Evolutionary conservation across 2,329 filamentous ascomycete species (phyloP), one percentile per base, ranked within the genome.

Genomic region (Fusarium ramigenum): DNA sequence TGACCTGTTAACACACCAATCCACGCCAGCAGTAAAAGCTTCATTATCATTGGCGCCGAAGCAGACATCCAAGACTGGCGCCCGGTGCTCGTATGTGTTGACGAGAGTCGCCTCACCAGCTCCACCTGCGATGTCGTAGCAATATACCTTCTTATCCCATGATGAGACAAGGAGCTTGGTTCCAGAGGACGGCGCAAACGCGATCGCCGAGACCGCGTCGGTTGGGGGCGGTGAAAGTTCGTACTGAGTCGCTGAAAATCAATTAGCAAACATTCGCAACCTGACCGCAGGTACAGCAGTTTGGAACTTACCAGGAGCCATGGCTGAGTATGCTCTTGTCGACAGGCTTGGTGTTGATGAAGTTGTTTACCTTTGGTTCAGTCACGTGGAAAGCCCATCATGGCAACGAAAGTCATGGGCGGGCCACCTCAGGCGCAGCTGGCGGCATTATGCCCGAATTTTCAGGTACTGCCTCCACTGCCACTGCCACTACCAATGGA

Each of bases 141-240:
- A 87, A 83, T 98, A 97, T 63, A 97, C 90, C 81, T 94, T 90
- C 83, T 92, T 94, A 84, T 98, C 96, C 96, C 96, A 99, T 63
- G 95, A 97, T 16, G 95, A 93, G 77, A 96, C 95, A n/a, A 97
- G 89, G 42, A 99, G 88, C 76, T 91, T 92, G 60, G 87, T 90
- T 7, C 92, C 88, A n/a, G 91, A 90, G 69, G 88, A 85, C 40
- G 94, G 93, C 74, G 95, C 94, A 87, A 97, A 99, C 79, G 91
- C 91, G 78, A 98, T 86, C 30, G 94, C 88, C 53, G 96, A 97
- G 78, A 98, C 93, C 77, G 93, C 93, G 83, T 99, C 96, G 76
- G 88, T 89, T 16, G 96, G 96, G 52, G 95, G 92, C 77, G 94
- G 90, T 69, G 91, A 88, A 79, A 98, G 89, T 83, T 96, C 93